Conservation (phyloP, 139 green algal genomes). For the Chlamydomonas sphaeroides region DNA sequence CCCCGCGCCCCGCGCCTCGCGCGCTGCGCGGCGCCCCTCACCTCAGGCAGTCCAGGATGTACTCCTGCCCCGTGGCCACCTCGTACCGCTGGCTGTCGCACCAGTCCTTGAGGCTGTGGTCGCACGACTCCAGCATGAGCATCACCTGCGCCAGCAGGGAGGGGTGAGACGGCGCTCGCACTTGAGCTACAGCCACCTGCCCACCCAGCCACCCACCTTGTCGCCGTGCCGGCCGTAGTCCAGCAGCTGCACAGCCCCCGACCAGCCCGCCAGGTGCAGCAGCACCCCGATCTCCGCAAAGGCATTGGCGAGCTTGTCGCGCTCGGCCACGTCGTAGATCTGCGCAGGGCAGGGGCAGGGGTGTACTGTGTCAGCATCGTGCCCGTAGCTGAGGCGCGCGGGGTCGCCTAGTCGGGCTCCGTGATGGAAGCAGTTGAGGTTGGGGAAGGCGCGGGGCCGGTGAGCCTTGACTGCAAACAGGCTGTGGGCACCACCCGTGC, state of each 20-base stretch:
- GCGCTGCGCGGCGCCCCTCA: neutral
- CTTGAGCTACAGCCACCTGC: too few relatives aligned
- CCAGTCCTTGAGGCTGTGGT: slow-evolving; percentile 45
- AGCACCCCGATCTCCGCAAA: slow-evolving; percentile 47
- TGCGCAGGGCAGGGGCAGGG: neutral
- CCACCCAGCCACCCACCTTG: slow-evolving; percentile 13
- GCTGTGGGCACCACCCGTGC: too few relatives aligned
- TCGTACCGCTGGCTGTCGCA: slow-evolving; percentile 22
- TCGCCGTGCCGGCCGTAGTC: slow-evolving; percentile 43
- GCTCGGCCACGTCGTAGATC: slow-evolving; percentile 45
- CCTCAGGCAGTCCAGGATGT: slow-evolving; percentile 22
- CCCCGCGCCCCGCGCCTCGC: neutral
- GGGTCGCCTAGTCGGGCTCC: too few relatives aligned
- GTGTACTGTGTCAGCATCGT: too few relatives aligned
- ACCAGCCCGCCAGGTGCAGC: slow-evolving; percentile 38
- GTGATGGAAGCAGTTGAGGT: too few relatives aligned
- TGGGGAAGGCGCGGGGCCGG: too few relatives aligned
- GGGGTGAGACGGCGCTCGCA: too few relatives aligned
- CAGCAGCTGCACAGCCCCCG: slow-evolving; percentile 30
- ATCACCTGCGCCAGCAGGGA: slow-evolving; percentile 37
- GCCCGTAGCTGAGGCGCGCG: too few relatives aligned
- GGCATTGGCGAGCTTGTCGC: slow-evolving; percentile 47
- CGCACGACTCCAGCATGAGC: slow-evolving; percentile 44
- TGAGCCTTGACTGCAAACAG: too few relatives aligned
- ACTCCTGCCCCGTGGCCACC: neutral